Evolutionary conservation across 768 basidiomycete genomes (phyloP).

Genomic region (Coprinopsis sp.): DNA sequence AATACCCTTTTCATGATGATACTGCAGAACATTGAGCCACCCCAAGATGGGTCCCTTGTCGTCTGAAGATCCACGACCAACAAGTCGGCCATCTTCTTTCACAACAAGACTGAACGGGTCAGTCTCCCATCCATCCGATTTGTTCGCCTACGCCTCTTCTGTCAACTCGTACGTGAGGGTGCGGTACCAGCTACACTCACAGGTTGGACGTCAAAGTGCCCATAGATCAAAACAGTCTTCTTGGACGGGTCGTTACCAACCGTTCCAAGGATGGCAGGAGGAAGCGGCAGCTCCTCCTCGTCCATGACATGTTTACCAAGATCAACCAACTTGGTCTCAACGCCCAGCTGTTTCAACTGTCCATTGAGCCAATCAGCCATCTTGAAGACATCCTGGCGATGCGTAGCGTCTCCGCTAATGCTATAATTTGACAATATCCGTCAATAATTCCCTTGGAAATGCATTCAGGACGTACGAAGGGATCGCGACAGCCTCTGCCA

Average conservation of each 20-base stretch:
- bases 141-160: constrained; percentile 35
- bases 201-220: constrained; percentile 95
- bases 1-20: constrained; percentile 60
- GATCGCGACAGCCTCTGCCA: constrained; percentile 79
- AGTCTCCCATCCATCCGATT: constrained; percentile 80
- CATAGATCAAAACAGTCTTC: constrained; percentile 92
- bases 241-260: constrained; percentile 83
- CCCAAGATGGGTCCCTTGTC: constrained; percentile 89
- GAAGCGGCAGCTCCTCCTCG: constrained; percentile 68
- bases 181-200: too few species aligned
- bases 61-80: constrained; percentile 85
- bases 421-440: constrained; percentile 27
- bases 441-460: not conserved
- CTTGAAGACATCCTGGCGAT: constrained; percentile 69
- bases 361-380: constrained; percentile 83
- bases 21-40: constrained; percentile 88
- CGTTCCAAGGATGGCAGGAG: constrained; percentile 78
- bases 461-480: constrained; percentile 50
- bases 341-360: constrained; percentile 74
- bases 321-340: constrained; percentile 66
- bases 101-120: constrained; percentile 75
- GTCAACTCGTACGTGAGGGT: not conserved
- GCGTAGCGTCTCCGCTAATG: constrained; percentile 65
- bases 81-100: constrained; percentile 49
- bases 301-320: constrained; percentile 69